A percentile compares a stretch with the other conserved stretches of the same genome.
These are phyloP conservation scores for Marsdenia floribunda DNA, from an alignment of 257 asterid genomes.

Conservation along the genomic window DNA sequence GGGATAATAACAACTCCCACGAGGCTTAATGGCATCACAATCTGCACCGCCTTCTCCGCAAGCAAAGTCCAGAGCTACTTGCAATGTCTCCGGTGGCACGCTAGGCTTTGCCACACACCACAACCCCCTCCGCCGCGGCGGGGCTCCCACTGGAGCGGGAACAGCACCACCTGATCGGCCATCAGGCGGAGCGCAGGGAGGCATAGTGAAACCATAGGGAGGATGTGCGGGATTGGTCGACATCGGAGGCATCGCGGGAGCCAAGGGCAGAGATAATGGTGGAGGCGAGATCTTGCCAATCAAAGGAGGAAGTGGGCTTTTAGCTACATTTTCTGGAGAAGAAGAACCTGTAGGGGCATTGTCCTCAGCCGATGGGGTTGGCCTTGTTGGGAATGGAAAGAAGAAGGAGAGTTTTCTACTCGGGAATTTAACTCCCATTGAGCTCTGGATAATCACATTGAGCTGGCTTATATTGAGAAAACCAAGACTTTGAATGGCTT, in stretches of 20 bases:
- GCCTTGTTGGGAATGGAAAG: conserved; percentile 41
- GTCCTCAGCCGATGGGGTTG: conserved; percentile 44
- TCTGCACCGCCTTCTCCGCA: conserved; percentile 88
- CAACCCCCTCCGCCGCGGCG: conserved; percentile 33
- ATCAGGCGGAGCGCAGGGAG: conserved; percentile 62
- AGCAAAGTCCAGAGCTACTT: conserved; percentile 75
- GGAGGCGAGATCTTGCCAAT: conserved; percentile 52
- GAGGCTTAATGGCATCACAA: conserved; percentile 64
- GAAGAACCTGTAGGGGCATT: conserved; percentile 28
- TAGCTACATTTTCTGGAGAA: conserved; percentile 40
- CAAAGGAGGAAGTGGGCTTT: conserved; percentile 69
- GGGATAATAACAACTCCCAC: conserved; percentile 66
- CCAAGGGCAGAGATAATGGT: conserved; percentile 26
- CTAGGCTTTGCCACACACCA: conserved; percentile 98
- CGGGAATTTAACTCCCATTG: conserved; percentile 26
- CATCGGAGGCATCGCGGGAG: conserved; percentile 41
- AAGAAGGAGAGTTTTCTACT: conserved; percentile 51
- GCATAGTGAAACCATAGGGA: conserved; percentile 55
- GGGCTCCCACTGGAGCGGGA: conserved; percentile 33
- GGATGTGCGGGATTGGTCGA: conserved; percentile 40
- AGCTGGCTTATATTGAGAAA: conserved; percentile 22
- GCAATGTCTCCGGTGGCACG: conserved; percentile 78
- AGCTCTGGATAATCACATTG: conserved; percentile 17
- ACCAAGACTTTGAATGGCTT: conserved; percentile 39
- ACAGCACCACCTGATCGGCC: conserved; percentile 23